Evolutionary conservation across 495 filamentous ascomycete species (phyloP).

Genomic region (Aspergillus baeticus): DNA sequence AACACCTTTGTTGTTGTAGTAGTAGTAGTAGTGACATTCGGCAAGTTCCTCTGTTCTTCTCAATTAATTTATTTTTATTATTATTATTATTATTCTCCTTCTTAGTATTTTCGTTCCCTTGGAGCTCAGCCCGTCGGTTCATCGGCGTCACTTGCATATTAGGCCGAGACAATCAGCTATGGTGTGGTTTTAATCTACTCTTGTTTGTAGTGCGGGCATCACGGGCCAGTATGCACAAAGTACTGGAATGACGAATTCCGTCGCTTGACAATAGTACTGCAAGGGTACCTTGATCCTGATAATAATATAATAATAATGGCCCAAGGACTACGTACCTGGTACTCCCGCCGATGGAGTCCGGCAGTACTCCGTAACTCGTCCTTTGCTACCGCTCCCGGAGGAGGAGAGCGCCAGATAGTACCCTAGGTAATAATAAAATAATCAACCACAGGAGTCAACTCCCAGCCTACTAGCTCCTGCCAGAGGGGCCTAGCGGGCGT

Average conservation of each 20-base stretch:
- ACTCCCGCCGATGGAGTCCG: too few species aligned
- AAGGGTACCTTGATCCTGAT: too few species aligned
- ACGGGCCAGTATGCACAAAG: neutral
- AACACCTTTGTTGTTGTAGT: neutral
- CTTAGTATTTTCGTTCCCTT: too few species aligned
- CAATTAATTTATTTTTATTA: neutral
- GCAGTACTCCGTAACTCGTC: too few species aligned
- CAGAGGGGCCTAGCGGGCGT: neutral
- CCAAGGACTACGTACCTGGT: too few species aligned
- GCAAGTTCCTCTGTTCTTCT: too few species aligned
- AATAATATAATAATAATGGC: too few species aligned
- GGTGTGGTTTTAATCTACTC: neutral
- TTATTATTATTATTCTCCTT: conserved; percentile 6
- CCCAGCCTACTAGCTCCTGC: conserved; percentile 14
- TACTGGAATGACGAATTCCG: neutral
- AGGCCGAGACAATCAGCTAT: conserved; percentile 1
- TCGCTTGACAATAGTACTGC: too few species aligned
- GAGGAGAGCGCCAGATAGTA: too few species aligned
- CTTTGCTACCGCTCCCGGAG: too few species aligned
- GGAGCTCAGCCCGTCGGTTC: conserved; percentile 15
- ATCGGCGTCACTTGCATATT: conserved; percentile 17
- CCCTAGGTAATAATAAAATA: too few species aligned
- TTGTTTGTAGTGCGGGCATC: neutral
- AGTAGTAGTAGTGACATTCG: neutral
- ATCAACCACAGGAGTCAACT: neutral